These are phyloP conservation scores for Penicillium pulvis DNA, from an alignment of 495 filamentous ascomycete genomes.

Conservation along the genomic window DNA sequence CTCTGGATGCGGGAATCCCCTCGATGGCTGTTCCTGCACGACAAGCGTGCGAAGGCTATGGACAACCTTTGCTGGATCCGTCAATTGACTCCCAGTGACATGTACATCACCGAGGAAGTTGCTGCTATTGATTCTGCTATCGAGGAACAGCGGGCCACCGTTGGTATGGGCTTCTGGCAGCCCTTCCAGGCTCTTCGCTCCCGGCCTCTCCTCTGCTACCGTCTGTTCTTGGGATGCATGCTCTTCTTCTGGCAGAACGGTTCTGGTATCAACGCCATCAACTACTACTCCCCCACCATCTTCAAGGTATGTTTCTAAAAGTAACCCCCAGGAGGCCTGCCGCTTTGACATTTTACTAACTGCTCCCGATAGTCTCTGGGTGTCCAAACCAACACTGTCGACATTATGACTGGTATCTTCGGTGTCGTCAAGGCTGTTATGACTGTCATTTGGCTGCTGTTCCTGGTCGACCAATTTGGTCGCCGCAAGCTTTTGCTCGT, in stretches of 20 bases:
- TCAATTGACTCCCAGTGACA: slow-evolving; percentile 58
- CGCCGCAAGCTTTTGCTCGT: slow-evolving; percentile 67
- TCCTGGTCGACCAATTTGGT: slow-evolving; percentile 71
- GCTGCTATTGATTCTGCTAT: slow-evolving; percentile 61
- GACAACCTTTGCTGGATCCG: slow-evolving; percentile 66
- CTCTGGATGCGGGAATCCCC: slow-evolving; percentile 57
- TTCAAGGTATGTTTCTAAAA: slow-evolving; percentile 32
- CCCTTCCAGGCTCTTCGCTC: slow-evolving; percentile 60
- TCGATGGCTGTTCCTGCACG: slow-evolving; percentile 58
- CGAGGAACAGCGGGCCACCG: slow-evolving; percentile 54
- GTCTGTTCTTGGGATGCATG: slow-evolving; percentile 66
- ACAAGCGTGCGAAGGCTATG: slow-evolving; percentile 56
- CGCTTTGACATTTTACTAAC: no score
- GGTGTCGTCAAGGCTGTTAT: slow-evolving; percentile 55
- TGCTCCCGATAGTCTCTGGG: slow-evolving; percentile 42
- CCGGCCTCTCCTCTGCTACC: slow-evolving; percentile 53
- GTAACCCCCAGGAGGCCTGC: no score
- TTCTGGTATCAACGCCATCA: slow-evolving; percentile 68
- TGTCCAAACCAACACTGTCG: slow-evolving; percentile 39
- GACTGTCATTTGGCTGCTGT: slow-evolving; percentile 65
- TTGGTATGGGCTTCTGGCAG: slow-evolving; percentile 68
- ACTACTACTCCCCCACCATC: slow-evolving; percentile 64
- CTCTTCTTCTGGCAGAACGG: slow-evolving; percentile 71
- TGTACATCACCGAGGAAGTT: slow-evolving; percentile 71
- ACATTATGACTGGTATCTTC: slow-evolving; percentile 53